These are phyloP conservation scores for Testicularia cyperi DNA, from an alignment of 1,284 basidiomycete genomes.

Conservation along the genomic window DNA sequence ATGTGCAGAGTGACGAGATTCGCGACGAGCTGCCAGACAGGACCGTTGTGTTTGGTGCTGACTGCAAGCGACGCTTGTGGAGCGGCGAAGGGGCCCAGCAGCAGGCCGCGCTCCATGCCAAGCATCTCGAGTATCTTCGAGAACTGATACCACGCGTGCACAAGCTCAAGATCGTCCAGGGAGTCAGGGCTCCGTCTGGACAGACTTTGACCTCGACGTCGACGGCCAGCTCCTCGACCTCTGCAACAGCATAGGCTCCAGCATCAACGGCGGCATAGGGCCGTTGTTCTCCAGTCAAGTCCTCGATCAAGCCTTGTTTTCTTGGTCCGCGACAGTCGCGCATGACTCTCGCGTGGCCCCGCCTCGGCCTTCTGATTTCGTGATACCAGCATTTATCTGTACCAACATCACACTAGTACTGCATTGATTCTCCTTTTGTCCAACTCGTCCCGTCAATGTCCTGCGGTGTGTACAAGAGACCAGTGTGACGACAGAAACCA, in stretches of 20 bases:
- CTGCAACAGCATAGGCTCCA: neutral
- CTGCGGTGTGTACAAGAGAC: too few species aligned
- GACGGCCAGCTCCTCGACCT: slow-evolving; percentile 1
- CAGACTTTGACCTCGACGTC: too few species aligned
- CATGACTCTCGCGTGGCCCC: too few species aligned
- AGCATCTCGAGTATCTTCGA: slow-evolving; percentile 84
- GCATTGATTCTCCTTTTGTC: too few species aligned
- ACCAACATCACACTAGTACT: too few species aligned
- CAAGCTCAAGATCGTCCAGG: slow-evolving; percentile 45
- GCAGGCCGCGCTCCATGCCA: slow-evolving; percentile 76
- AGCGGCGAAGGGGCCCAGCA: slow-evolving; percentile 81
- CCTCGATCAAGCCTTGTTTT: too few species aligned
- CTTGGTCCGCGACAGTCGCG: too few species aligned
- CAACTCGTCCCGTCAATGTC: too few species aligned
- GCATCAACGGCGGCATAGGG: neutral
- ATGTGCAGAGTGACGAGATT: neutral
- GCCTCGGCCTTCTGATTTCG: too few species aligned
- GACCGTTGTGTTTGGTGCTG: slow-evolving; percentile 78
- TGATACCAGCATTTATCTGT: too few species aligned
- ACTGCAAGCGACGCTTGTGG: slow-evolving; percentile 74
- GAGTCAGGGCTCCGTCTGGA: slow-evolving; percentile 18
- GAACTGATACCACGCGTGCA: slow-evolving; percentile 63
- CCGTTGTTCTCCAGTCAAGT: too few species aligned
- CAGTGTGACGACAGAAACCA: too few species aligned
- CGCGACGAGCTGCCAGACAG: slow-evolving; percentile 73